These are phyloP conservation scores for Neopestalotiopsis rosae DNA, from an alignment of 2,329 filamentous ascomycete species.

Conservation along the genomic window DNA sequence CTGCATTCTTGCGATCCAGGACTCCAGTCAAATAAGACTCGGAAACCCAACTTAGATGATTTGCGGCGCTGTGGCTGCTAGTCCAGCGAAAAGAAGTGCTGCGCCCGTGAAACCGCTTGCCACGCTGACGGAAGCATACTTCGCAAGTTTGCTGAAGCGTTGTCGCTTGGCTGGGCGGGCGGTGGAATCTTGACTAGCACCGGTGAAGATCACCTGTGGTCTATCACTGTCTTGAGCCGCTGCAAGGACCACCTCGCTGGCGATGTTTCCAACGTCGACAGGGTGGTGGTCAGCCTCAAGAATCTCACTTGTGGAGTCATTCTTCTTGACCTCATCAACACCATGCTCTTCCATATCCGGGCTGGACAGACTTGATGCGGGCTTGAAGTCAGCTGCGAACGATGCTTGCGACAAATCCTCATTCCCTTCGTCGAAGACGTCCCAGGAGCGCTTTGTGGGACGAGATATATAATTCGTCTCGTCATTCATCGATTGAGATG, in stretches of 20 bases:
- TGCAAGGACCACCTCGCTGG: background rate
- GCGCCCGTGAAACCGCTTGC: constrained; percentile 32
- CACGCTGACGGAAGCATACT: constrained; percentile 25
- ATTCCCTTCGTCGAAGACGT: constrained; percentile 24
- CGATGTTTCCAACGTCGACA: background rate
- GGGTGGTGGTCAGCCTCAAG: background rate
- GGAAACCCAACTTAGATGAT: background rate
- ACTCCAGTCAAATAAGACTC: background rate
- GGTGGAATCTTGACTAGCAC: constrained; percentile 3
- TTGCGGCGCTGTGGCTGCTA: constrained; percentile 22
- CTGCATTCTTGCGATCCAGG: too few relatives aligned
- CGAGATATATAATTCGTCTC: background rate
- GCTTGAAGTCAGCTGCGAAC: background rate
- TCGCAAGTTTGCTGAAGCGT: constrained; percentile 34
- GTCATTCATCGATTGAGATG: background rate
- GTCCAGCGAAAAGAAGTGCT: constrained; percentile 28
- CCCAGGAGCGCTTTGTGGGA: background rate
- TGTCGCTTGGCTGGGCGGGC: constrained; percentile 34
- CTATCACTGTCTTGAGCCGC: background rate
- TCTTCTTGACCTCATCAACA: too few relatives aligned
- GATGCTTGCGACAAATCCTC: background rate
- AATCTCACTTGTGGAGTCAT: background rate
- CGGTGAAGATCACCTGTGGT: too few relatives aligned
- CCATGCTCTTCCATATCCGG: too few relatives aligned
- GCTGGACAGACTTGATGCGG: too few relatives aligned